Conservation (phyloP, 1,284 basidiomycete species). For the Boletus sp. region DNA sequence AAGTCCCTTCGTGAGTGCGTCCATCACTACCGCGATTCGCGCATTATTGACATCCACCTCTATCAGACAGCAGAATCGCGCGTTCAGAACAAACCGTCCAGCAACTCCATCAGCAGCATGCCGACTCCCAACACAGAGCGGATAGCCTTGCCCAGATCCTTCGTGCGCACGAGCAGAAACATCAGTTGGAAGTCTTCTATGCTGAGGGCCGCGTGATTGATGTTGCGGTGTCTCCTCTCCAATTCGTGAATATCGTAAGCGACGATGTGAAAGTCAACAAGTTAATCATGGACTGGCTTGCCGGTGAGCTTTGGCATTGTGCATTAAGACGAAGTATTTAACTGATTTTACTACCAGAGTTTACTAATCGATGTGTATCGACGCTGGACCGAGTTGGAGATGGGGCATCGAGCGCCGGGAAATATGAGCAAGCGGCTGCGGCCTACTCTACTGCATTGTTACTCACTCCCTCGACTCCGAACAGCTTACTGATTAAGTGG, state of each 20-base stretch:
- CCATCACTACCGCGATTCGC: not conserved
- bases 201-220: not conserved
- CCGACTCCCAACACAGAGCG: not conserved
- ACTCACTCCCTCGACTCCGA: not conserved
- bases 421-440: not conserved
- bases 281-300: not conserved
- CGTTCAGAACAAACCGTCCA: not conserved
- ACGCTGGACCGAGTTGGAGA: not conserved
- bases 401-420: not conserved
- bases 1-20: not conserved
- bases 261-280: not conserved
- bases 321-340: not conserved
- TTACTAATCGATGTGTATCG: not conserved
- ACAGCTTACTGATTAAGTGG: not conserved
- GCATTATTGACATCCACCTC: not conserved
- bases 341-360: not conserved
- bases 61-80: not conserved
- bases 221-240: not conserved
- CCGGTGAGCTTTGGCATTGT: not conserved
- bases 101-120: not conserved
- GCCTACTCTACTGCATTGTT: not conserved
- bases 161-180: not conserved
- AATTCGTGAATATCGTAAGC: not conserved
- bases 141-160: not conserved
- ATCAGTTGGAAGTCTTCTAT: not conserved